Evolutionary conservation across 805 yeast genomes (phyloP), one percentile per base, ranked within the genome.

Genomic region (Wickerhamiella allomyrinae): DNA sequence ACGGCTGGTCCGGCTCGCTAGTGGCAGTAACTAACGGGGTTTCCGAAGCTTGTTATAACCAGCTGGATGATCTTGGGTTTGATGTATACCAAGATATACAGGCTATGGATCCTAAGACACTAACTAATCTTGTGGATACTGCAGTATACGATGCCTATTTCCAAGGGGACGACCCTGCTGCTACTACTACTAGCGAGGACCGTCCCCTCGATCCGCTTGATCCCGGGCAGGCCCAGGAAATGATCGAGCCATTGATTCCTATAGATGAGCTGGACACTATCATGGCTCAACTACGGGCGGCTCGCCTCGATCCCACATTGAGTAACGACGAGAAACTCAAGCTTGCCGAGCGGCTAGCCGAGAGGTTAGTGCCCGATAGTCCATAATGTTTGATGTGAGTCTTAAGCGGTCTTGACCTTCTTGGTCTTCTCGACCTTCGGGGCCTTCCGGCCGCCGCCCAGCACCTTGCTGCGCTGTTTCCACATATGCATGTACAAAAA

Each of bases 401-500:
- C 7, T 31, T 7, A 31, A n/a, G 31, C 31, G 8, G 31, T 27
- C 31, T 27, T 27, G 17, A n/a, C 10, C 34, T 31, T 17, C 4
- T 36, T 35, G 24, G 7, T 23, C 21, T 39, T 20, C 23, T 37
- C 27, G 3, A 34, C 37, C 41, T 33, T 35, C 40, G 43, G 37
- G n/a, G 20, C 41, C 29, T 42, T 42, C 20, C 47, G 46, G 43
- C 55, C 53, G 34, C 58, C 20, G 20, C 39, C 56, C 25, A 60
- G 50, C 3, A 77, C 85, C 67, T 84, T 83, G 58, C 68, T 69
- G 64, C 98, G 77, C 66, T 89, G 96, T 49, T 69, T 73, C 55
- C 89, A 68, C 95, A 91, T 87, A 59, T 91, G 87, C 11, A 80
- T 69, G 65, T 76, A 91, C 54, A 91, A 66, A 52, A 78, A 71